Evolutionary conservation across 192 early-diverging fungal species (phyloP), one percentile per base, ranked within the genome.

Genomic region (Pecoramyces ruminantium): DNA sequence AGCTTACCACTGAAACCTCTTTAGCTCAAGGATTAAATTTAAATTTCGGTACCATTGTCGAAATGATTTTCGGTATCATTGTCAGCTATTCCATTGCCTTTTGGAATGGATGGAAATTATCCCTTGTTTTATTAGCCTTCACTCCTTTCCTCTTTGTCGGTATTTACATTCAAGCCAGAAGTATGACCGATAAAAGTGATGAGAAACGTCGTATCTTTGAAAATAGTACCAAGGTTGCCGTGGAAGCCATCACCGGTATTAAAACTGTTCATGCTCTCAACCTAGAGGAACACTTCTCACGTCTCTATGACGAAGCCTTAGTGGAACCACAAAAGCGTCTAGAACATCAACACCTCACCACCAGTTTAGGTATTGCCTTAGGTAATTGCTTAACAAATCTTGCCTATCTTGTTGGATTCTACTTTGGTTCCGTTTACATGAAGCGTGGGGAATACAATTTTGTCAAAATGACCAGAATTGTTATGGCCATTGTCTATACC

Each of bases 181-280:
- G 89, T 4, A 81, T 86, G 25, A 79, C 85, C 29, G 86, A 87
- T 51, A 21, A 87, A 85, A 80, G 84, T 85, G 11, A 79, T 78
- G 78, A 86, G 86, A 81, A 87, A 87, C 78, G 88, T 89, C 85
- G 88, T 79, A 91, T 92, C 3, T 95, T 94, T 82, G 90, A 90
- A 80, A 81, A 84, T 13, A 88, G 92, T 8, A 88, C 87, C 42
- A 89, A 92, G 83, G 87, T 92, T 11, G 94, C 95, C 1, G 92
- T 92, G 79, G 97, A 99, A 83, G 88, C 92, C 38, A 92, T 99
- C 81, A 85, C 89, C 81, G 91, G 90, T 82, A 93, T 99, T 83
- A 88, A 92, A 42, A 99, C 96, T 0, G 93, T 97, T 6, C 89
- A 91, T n/a, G 91, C 92, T 42, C 90, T 95, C 81, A 94, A 84